Evolutionary conservation across 176 grass and related monocot species (phyloP).

Genomic region (Carex littledalei): DNA sequence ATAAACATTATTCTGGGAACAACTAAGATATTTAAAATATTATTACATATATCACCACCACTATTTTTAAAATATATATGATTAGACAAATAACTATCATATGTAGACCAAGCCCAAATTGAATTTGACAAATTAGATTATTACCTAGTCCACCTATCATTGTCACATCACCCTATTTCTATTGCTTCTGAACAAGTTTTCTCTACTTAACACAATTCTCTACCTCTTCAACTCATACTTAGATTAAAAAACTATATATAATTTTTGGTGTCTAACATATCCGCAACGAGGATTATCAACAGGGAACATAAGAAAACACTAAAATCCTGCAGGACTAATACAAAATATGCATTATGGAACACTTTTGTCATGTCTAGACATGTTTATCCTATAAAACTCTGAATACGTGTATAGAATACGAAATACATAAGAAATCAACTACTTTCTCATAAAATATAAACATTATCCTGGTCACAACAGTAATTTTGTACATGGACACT

Average conservation of each 20-base stretch:
- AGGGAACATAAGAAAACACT: neutral
- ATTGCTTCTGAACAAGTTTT: neutral
- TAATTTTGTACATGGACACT: neutral
- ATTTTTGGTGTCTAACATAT: neutral
- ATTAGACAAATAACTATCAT: neutral
- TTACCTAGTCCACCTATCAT: neutral
- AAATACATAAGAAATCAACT: neutral
- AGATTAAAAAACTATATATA: neutral
- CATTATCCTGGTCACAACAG: neutral
- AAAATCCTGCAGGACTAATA: neutral
- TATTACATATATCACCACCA: conserved; percentile 9
- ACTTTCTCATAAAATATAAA: neutral
- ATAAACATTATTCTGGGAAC: neutral
- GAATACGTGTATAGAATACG: neutral
- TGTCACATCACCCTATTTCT: neutral
- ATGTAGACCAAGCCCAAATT: conserved; percentile 9
- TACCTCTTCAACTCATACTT: neutral
- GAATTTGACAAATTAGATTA: neutral
- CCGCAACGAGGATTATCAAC: neutral
- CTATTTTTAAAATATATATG: neutral
- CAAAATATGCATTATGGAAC: neutral
- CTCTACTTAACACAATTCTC: neutral
- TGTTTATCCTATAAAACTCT: neutral
- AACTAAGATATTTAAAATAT: neutral
- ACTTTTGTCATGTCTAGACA: neutral